Evolutionary conservation across 108 stramenopile genomes (phyloP), one percentile per base, ranked within the genome.

Genomic region (Nitzschia sp.): DNA sequence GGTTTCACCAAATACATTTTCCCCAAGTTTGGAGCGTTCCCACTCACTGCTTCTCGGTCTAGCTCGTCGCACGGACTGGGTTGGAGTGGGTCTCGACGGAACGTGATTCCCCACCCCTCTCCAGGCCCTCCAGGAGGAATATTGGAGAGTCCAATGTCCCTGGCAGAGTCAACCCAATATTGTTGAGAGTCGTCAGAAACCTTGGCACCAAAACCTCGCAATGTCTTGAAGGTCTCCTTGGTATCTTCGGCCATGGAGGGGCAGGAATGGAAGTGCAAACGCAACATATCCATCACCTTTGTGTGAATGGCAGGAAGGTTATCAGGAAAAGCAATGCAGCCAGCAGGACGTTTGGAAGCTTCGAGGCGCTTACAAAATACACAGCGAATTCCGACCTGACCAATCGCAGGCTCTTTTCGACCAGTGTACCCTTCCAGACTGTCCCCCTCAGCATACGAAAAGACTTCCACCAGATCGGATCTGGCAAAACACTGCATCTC

Each of bases 361-460:
- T 59, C 48, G 10, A 80, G 71, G 19, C 69, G 68, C 59, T 88
- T 88, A 73, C 91, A 92, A 48, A 82, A 89, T 17, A 80, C 78
- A 64, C 91, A 92, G 21, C 91, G 77, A 57, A 92, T 65, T n/a
- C 82, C 91, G 54, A 88, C 88, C 66, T 92, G 91, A 44, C 91
- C 87, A 41, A 75, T 38, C 6, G 66, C 73, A 12, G 85, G 82
- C 25, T 83, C 73, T 57, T 81, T 83, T 22, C 81, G 59, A 7
- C 81, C 82, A 37, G 41, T 46, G 59, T 85, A 85, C 15, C 84
- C 80, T 26, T 78, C 72, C 29, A 78, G 65, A 24, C 53, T 41
- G 53, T 88, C 92, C 12, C 80, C 72, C 21, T 84, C 75, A 14
- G 60, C 57, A n/a, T 80, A 79, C 39, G 79, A 80, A 51, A 90